A percentile compares a stretch with the other conserved stretches of the same genome.
Conservation (phyloP, 352 stramenopile species). For the Phytophthora colocasiae region DNA sequence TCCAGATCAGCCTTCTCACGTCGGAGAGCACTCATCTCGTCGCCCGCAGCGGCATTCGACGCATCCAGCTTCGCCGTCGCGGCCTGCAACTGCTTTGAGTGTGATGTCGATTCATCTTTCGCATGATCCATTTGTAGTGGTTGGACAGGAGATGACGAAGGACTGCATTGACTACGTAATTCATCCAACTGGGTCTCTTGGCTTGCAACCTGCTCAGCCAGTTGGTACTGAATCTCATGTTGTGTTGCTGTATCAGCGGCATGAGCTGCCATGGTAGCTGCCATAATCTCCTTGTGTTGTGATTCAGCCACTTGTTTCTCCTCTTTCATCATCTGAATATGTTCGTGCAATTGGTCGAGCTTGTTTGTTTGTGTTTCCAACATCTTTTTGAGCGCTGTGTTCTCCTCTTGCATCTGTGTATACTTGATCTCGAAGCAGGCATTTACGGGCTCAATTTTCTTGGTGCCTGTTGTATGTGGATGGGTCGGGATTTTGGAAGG, state of each 20-base stretch:
- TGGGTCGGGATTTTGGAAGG: conserved; percentile 35
- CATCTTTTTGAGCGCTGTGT: conserved; percentile 27
- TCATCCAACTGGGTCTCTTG: conserved; percentile 22
- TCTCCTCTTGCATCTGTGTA: conserved; percentile 42
- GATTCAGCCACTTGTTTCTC: conserved; percentile 25
- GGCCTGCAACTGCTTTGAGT: conserved; percentile 4
- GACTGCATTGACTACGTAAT: conserved; percentile 2
- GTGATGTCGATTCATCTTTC: conserved; percentile 4
- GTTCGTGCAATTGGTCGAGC: conserved; percentile 26
- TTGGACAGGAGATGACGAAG: conserved; percentile 1
- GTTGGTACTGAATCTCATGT: conserved; percentile 27
- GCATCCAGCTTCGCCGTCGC: conserved; percentile 10
- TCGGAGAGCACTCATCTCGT: conserved; percentile 12
- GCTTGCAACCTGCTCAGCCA: conserved; percentile 23
- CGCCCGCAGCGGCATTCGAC: conserved; percentile 4
- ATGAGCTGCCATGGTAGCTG: conserved; percentile 12
- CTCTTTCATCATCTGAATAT: conserved; percentile 40
- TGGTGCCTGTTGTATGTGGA: conserved; percentile 9
- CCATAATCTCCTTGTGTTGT: conserved; percentile 27
- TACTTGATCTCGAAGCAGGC: conserved; percentile 22
- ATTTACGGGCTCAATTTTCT: conserved; percentile 1
- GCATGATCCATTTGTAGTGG: not conserved
- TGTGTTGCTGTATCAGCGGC: conserved; percentile 22
- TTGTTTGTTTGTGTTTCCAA: conserved; percentile 30
- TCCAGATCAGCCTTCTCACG: conserved; percentile 17